Evolutionary conservation across 495 filamentous ascomycete genomes (phyloP).

Genomic region (Talaromyces nanjingensis): DNA sequence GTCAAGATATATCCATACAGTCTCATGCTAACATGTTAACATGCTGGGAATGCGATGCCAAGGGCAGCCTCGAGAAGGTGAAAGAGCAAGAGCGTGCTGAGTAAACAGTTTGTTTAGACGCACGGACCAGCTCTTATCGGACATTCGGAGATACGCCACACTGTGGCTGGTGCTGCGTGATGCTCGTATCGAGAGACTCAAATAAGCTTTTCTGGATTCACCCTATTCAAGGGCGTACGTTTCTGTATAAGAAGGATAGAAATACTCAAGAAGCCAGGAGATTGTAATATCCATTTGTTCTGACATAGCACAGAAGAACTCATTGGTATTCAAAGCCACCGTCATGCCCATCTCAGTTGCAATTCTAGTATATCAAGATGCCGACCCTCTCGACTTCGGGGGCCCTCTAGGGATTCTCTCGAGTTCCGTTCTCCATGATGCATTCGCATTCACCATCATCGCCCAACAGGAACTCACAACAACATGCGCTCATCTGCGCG

Average conservation of each 20-base stretch:
- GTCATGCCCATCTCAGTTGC: neutral
- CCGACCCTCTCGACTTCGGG: neutral
- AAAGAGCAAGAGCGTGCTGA: neutral
- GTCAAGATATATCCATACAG: neutral
- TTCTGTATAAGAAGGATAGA: neutral
- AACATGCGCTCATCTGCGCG: conserved; percentile 1
- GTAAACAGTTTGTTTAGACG: neutral
- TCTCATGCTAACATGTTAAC: neutral
- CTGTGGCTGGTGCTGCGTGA: neutral
- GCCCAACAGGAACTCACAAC: neutral
- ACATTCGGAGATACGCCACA: neutral
- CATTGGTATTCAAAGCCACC: neutral
- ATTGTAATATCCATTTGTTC: neutral
- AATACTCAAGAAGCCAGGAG: neutral
- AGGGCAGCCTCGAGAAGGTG: neutral
- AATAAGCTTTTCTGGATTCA: neutral
- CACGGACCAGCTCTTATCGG: neutral
- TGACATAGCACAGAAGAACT: neutral
- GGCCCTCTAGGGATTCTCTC: neutral
- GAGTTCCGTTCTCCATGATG: neutral
- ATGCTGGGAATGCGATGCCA: neutral
- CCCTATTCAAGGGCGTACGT: neutral
- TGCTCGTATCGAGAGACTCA: neutral
- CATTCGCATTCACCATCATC: conserved; percentile 2
- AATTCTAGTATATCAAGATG: neutral